These are phyloP conservation scores for Xylariaceae sp. DNA, from an alignment of 2,329 filamentous ascomycete species.

Conservation along the genomic window DNA sequence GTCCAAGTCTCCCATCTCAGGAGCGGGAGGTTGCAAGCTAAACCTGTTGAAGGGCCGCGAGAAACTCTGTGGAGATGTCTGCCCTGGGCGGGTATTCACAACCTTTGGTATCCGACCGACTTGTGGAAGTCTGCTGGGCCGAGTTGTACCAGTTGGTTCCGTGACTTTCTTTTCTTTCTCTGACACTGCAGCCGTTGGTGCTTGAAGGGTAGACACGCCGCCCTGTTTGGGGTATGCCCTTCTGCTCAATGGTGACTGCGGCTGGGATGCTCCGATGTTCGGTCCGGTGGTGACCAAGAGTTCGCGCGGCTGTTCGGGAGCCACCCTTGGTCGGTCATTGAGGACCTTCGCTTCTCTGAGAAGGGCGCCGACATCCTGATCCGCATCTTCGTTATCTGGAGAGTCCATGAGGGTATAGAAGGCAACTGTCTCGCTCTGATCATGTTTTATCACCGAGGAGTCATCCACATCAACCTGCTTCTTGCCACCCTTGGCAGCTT, in stretches of 20 bases:
- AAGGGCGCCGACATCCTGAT: constrained; percentile 37
- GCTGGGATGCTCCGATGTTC: no score
- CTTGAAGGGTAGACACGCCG: no score
- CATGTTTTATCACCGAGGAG: constrained; percentile 40
- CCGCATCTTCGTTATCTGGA: constrained; percentile 40
- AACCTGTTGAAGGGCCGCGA: constrained; percentile 68
- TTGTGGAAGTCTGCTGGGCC: constrained; percentile 63
- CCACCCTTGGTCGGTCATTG: constrained; percentile 3
- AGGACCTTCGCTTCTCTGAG: constrained; percentile 41
- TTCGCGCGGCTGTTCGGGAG: background rate
- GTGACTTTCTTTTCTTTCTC: no score
- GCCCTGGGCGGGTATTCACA: constrained; percentile 58
- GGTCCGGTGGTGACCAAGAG: background rate
- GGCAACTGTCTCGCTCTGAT: constrained; percentile 44
- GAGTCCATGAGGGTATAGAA: constrained; percentile 58
- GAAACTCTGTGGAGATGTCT: constrained; percentile 69
- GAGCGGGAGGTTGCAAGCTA: constrained; percentile 35
- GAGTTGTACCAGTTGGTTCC: no score
- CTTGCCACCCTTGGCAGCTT: constrained; percentile 33
- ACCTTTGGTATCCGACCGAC: constrained; percentile 83
- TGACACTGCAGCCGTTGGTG: no score
- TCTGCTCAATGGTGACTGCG: no score
- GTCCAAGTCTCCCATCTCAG: constrained; percentile 21
- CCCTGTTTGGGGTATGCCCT: no score
- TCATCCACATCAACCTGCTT: constrained; percentile 32